Conservation (phyloP, 1,139 yeast genomes). For the Yamadazyma friedrichii region DNA sequence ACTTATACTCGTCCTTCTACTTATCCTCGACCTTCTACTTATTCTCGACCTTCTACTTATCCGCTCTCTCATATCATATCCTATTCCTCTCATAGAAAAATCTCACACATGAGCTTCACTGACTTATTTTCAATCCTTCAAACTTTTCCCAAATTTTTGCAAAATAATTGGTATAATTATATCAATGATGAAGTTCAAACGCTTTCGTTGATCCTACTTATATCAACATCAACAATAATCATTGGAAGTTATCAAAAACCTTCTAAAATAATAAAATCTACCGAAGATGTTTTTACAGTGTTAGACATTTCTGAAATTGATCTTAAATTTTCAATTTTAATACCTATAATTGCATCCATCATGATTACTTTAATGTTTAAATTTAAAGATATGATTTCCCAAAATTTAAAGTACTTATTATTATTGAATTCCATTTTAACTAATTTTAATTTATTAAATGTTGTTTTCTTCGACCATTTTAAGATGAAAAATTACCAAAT, state of each 20-base stretch:
- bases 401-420: background rate
- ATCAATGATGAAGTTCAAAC: background rate
- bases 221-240: background rate
- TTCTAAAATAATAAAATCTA: constrained; percentile 2
- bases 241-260: background rate
- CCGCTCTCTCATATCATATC: too few species aligned
- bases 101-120: too few species aligned
- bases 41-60: too few species aligned
- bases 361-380: constrained; percentile 1
- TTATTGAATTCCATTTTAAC: background rate
- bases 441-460: background rate
- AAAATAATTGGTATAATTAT: too few species aligned
- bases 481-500: constrained; percentile 5
- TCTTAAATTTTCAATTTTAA: background rate
- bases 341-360: constrained; percentile 3
- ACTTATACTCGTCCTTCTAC: too few species aligned
- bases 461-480: background rate
- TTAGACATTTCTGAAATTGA: background rate
- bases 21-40: too few species aligned
- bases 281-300: background rate
- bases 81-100: too few species aligned
- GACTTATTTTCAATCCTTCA: too few species aligned
- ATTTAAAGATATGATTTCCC: background rate
- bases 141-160: too few species aligned
- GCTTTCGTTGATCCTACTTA: background rate